phyloP scores from a whole-genome alignment of 495 filamentous ascomycete species.

The Chaetomium fimeti region DNA sequence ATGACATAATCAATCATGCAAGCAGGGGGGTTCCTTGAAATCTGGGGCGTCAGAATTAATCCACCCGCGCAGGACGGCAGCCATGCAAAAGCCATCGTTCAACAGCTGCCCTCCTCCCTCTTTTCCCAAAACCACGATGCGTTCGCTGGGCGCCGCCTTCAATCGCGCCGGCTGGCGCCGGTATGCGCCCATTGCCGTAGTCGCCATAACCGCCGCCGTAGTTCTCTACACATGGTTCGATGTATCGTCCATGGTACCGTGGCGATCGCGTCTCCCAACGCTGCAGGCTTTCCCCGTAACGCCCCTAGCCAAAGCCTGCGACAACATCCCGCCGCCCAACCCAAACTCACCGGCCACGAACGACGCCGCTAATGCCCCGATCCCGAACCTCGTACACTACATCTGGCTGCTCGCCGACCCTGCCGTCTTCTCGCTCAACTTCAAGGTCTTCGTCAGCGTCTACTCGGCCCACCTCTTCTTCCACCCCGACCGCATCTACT shows the following conservation, averaged over 20 bases:
- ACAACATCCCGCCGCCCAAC: background rate
- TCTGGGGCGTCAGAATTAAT: no score
- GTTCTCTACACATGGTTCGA: background rate
- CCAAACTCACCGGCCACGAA: background rate
- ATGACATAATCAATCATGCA: no score
- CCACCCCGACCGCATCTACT: conserved; percentile 27
- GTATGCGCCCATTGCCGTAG: background rate
- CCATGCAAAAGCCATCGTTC: no score
- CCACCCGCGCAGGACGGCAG: no score
- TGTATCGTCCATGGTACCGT: background rate
- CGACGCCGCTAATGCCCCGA: conserved; percentile 7
- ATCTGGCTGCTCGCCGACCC: conserved; percentile 32
- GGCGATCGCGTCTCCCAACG: background rate
- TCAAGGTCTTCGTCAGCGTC: conserved; percentile 29
- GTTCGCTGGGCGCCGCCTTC: background rate
- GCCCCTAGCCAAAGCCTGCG: conserved; percentile 14
- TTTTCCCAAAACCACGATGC: background rate
- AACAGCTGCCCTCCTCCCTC: background rate
- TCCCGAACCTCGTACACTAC: conserved; percentile 37
- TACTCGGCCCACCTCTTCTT: conserved; percentile 30
- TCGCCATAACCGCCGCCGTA: background rate
- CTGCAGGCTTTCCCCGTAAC: background rate
- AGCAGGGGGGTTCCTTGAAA: no score
- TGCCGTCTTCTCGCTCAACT: conserved; percentile 21
- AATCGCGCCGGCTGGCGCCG: conserved; percentile 5